These are phyloP conservation scores for Metarhizium album DNA, from an alignment of 2,329 filamentous ascomycete genomes.

Conservation along the genomic window DNA sequence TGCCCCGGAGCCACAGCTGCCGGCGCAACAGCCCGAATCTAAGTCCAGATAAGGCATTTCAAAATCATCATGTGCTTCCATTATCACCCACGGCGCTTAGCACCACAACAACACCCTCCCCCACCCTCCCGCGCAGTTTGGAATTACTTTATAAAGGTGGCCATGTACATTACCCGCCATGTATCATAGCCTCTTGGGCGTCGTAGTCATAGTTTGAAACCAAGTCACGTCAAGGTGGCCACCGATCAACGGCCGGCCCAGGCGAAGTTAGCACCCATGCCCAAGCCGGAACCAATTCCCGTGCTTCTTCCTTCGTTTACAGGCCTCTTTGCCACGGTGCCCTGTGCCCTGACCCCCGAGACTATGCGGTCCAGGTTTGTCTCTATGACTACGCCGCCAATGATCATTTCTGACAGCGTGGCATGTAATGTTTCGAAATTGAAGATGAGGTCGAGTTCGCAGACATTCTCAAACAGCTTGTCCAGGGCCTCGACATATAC, in stretches of 20 bases:
- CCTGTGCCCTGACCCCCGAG: slow-evolving; percentile 67
- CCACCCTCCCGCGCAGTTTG: background rate
- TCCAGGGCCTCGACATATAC: slow-evolving; percentile 96
- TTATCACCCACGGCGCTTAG: background rate
- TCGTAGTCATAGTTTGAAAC: background rate
- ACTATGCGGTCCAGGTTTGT: slow-evolving; percentile 84
- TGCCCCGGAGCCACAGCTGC: slow-evolving; percentile 21
- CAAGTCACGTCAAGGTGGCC: background rate
- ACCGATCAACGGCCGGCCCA: slow-evolving; percentile 32
- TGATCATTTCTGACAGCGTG: slow-evolving; percentile 84
- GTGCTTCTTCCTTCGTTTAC: slow-evolving; percentile 55
- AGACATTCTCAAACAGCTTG: slow-evolving; percentile 94
- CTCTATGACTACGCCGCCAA: slow-evolving; percentile 89
- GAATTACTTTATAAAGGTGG: background rate
- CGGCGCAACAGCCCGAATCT: slow-evolving; percentile 16
- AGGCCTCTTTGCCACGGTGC: slow-evolving; percentile 66
- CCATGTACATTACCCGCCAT: slow-evolving; percentile 1
- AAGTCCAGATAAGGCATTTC: slow-evolving; percentile 11
- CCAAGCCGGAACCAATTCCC: slow-evolving; percentile 37
- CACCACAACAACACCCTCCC: background rate
- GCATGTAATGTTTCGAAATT: slow-evolving; percentile 97
- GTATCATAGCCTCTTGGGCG: background rate
- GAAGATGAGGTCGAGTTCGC: slow-evolving; percentile 96
- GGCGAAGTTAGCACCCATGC: slow-evolving; percentile 48
- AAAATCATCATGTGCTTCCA: background rate